Evolutionary conservation across 495 filamentous ascomycete genomes (phyloP).

Genomic region (Aspergillus ellipticus): DNA sequence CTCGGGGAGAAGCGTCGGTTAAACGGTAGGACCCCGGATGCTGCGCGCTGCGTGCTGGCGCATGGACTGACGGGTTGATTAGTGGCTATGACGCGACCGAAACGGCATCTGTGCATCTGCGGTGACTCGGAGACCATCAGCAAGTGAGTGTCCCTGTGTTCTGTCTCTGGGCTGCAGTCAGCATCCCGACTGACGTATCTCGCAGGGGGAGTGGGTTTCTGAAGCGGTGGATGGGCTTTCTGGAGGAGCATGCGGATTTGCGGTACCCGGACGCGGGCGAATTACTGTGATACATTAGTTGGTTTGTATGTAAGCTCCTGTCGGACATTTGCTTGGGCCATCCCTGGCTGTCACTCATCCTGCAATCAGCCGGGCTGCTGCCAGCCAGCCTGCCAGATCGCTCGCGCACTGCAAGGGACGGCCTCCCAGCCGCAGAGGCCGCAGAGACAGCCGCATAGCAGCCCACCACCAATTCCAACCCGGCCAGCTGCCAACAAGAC

Average conservation of each 20-base stretch:
- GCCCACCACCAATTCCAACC: too few species aligned
- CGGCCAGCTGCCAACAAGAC: too few species aligned
- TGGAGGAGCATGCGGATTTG: constrained; percentile 81
- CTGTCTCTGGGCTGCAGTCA: too few species aligned
- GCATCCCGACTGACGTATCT: background rate
- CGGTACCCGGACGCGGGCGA: constrained; percentile 73
- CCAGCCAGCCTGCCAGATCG: too few species aligned
- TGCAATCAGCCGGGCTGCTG: background rate
- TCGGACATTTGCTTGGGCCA: background rate
- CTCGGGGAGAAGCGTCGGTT: constrained; percentile 86
- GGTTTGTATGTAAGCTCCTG: background rate
- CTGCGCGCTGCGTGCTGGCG: too few species aligned
- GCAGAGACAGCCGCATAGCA: too few species aligned
- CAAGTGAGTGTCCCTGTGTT: constrained; percentile 59
- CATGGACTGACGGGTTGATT: constrained; percentile 8
- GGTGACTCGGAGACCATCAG: constrained; percentile 91
- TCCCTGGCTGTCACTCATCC: background rate
- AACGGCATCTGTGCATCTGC: constrained; percentile 83
- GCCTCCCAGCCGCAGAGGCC: too few species aligned
- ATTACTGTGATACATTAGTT: constrained; percentile 30
- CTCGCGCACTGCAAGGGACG: too few species aligned
- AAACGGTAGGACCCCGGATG: constrained; percentile 65
- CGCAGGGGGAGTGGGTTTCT: constrained; percentile 74
- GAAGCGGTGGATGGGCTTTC: constrained; percentile 81
- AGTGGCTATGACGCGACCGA: constrained; percentile 96